Conservation (phyloP, 805 yeast genomes). For the Ogataea pignaliae region DNA sequence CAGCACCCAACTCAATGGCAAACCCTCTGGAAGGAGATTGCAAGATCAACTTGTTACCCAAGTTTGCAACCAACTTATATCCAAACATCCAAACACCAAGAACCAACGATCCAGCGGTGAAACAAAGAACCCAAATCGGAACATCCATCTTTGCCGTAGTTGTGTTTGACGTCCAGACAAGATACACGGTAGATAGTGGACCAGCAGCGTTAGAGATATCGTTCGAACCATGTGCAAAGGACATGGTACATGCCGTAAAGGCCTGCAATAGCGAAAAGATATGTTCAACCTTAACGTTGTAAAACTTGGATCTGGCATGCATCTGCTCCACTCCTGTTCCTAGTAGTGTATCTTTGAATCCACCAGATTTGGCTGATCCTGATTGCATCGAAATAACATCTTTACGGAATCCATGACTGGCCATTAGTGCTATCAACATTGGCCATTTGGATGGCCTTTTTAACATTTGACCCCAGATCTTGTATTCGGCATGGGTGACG, state of each 20-base stretch:
- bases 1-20: constrained; percentile 74
- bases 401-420: constrained; percentile 58
- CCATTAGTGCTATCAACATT: constrained; percentile 40
- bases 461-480: constrained; percentile 35
- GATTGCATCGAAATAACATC: constrained; percentile 56
- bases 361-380: constrained; percentile 25
- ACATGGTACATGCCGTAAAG: constrained; percentile 72
- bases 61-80: constrained; percentile 58
- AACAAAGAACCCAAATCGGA: constrained; percentile 69
- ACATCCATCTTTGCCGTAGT: constrained; percentile 47
- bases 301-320: constrained; percentile 58
- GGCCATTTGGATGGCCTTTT: constrained; percentile 54
- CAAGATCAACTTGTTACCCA: constrained; percentile 70
- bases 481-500: constrained; percentile 13
- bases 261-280: constrained; percentile 65
- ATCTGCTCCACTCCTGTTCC: constrained; percentile 44
- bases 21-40: constrained; percentile 80
- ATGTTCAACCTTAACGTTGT: constrained; percentile 67
- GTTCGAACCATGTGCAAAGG: constrained; percentile 80
- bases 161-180: constrained; percentile 52
- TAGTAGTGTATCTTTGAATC: constrained; percentile 19
- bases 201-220: constrained; percentile 78
- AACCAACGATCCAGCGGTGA: constrained; percentile 62
- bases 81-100: constrained; percentile 71
- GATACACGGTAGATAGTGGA: constrained; percentile 63